Evolutionary conservation across 208 protist genomes (phyloP).

Genomic region (Trypanosoma grayi): DNA sequence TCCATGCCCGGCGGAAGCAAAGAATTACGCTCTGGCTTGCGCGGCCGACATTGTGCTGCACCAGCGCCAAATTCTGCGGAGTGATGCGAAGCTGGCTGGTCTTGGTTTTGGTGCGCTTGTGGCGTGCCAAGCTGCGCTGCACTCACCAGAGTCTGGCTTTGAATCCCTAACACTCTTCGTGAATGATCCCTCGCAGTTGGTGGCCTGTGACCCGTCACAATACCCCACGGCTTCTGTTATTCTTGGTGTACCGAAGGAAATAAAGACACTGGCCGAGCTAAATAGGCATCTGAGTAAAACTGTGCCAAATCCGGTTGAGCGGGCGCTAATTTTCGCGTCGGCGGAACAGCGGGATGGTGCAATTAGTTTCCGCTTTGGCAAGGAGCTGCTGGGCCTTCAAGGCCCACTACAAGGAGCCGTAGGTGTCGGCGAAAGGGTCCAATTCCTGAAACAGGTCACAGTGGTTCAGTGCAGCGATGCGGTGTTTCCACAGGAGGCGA

Average conservation of each 20-base stretch:
- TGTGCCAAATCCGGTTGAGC: constrained; percentile 41
- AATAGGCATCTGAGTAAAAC: constrained; percentile 41
- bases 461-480: constrained; percentile 35
- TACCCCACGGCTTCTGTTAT: constrained; percentile 35
- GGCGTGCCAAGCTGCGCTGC: constrained; percentile 49
- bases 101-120: constrained; percentile 80
- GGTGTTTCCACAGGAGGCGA: constrained; percentile 19
- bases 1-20: constrained; percentile 10
- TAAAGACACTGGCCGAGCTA: constrained; percentile 29
- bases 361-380: constrained; percentile 41
- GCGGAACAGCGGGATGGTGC: constrained; percentile 32
- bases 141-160: constrained; percentile 47
- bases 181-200: constrained; percentile 39
- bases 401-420: constrained; percentile 18
- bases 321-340: constrained; percentile 49
- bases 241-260: constrained; percentile 17
- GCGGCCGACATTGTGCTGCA: constrained; percentile 61
- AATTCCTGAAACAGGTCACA: constrained; percentile 42
- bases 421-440: constrained; percentile 9
- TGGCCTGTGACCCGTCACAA: constrained; percentile 29
- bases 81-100: constrained; percentile 44
- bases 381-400: constrained; percentile 31
- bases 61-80: constrained; percentile 43
- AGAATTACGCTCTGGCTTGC: constrained; percentile 37
- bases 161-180: constrained; percentile 66